These are phyloP conservation scores for Pseudogymnoascus sp. DNA, from an alignment of 2,329 filamentous ascomycete species.

Conservation along the genomic window DNA sequence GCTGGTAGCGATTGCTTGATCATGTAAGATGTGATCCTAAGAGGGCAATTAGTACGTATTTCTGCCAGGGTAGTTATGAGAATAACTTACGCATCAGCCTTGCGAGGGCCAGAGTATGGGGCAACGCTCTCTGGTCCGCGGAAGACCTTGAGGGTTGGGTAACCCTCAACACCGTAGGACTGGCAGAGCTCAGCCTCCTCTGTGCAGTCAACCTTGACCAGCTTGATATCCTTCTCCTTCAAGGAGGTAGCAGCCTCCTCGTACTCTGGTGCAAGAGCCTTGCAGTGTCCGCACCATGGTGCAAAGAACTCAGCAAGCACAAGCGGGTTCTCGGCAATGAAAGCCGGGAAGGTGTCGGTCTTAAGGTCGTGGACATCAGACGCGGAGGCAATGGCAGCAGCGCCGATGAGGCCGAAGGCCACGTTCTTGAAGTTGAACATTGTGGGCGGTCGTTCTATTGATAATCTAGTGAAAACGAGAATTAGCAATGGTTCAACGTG, in stretches of 20 bases:
- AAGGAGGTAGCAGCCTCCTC: conserved; percentile 77
- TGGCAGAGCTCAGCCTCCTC: conserved; percentile 89
- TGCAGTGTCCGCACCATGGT: conserved; percentile 95
- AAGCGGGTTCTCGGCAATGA: conserved; percentile 77
- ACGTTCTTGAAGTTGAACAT: conserved; percentile 29
- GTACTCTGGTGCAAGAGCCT: conserved; percentile 90
- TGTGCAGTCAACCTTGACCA: conserved; percentile 91
- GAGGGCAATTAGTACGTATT: conserved; percentile 11
- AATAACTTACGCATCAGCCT: conserved; percentile 62
- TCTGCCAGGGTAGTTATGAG: neutral
- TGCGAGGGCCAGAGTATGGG: conserved; percentile 83
- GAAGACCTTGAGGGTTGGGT: conserved; percentile 99
- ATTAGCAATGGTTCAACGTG: neutral
- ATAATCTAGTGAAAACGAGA: neutral
- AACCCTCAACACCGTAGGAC: conserved; percentile 85
- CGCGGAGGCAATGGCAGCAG: conserved; percentile 50
- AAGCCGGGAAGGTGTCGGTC: conserved; percentile 78
- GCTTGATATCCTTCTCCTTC: conserved; percentile 80
- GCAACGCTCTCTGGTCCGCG: conserved; percentile 73
- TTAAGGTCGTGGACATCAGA: conserved; percentile 84
- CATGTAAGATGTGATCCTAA: conserved; percentile 76
- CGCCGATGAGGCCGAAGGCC: conserved; percentile 24
- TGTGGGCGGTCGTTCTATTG: conserved; percentile 10
- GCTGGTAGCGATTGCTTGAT: conserved; percentile 94
- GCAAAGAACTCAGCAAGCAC: conserved; percentile 97